These are phyloP conservation scores for Cordyceps farinosa DNA, from an alignment of 2,329 filamentous ascomycete genomes.

Conservation along the genomic window DNA sequence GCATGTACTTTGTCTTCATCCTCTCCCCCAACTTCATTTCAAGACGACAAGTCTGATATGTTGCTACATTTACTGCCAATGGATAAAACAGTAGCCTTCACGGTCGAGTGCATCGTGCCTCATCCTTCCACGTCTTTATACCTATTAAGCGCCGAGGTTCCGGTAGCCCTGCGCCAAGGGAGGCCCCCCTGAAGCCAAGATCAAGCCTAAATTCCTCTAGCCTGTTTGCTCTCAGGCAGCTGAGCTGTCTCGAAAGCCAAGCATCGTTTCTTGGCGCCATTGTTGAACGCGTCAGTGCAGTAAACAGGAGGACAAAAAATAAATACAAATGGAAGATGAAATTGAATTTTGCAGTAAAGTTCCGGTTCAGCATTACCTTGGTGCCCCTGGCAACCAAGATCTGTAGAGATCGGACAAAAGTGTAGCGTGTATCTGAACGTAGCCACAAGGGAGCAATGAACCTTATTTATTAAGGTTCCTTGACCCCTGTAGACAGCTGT, in stretches of 20 bases:
- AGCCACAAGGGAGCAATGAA: background rate
- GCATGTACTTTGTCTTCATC: background rate
- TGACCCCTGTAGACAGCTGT: background rate
- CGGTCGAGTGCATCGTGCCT: background rate
- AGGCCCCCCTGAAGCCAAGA: constrained; percentile 7
- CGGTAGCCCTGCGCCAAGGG: constrained; percentile 4
- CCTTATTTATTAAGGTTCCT: constrained; percentile 8
- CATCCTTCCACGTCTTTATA: background rate
- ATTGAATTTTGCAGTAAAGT: background rate
- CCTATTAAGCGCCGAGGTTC: background rate
- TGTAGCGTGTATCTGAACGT: background rate
- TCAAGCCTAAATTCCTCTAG: background rate
- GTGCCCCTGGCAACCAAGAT: background rate
- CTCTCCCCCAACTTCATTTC: background rate
- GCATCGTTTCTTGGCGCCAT: background rate
- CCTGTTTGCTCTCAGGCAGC: background rate
- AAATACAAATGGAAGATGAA: background rate
- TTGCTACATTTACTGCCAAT: background rate
- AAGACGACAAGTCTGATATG: background rate
- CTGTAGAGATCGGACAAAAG: background rate
- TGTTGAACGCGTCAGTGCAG: background rate
- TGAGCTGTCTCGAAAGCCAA: background rate
- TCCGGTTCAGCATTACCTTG: background rate
- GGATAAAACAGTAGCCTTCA: background rate
- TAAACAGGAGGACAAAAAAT: background rate